Base-by-base conservation (phyloP, 495 filamentous ascomycete species). In the Bryoglossum gracile region DNA sequence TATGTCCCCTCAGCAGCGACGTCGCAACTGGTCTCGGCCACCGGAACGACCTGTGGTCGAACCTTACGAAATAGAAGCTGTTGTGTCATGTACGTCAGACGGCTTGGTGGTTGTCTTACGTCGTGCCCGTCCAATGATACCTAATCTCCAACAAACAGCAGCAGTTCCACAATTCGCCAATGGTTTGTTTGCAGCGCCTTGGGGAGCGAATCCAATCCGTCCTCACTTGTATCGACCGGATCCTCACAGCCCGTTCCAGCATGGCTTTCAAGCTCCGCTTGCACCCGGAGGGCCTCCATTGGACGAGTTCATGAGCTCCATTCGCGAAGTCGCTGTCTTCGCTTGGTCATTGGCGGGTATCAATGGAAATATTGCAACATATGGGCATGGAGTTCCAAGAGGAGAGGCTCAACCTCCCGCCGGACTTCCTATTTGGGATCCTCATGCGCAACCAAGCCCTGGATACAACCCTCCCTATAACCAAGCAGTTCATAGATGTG, bases 71-170 rank as follows among this genome's bases (percentile, higher is more conserved):
- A 67, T 94, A 30, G 88, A 94, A 65, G 87, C 88, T 10, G 88
- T 94, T 16, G 81, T 94, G 30, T 94, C 88, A 4, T 94, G 88
- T 62, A 89, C 88, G 2, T 94, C 89, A 1, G 89, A 94, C 62
- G 88, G 88, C 9, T 68, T 94, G 10, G 88, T 94, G 8, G 87
- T 94, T 14, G 82, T 91, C 23, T 70, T 94, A 9, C 83, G 88
- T 33, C 79, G 77, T 40, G 87, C 88, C 22, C 73, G 84, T 21
- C 82, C 87, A 14, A 71, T 79, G 3, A 80, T 88, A 33, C 83
- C 85, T 13, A 67, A 70, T 23, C 68, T 69, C 26, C 69, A 74
- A 28, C 69, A 71, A 23, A 61, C 68, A 16, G 63, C 64, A 34
- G 63, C 70, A 3, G 65, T 70, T 28, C 65, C 58, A 49, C 65